Evolutionary conservation across 2,329 filamentous ascomycete species (phyloP), one percentile per base, ranked within the genome.

Genomic region (Aspergillus eucalypticola): DNA sequence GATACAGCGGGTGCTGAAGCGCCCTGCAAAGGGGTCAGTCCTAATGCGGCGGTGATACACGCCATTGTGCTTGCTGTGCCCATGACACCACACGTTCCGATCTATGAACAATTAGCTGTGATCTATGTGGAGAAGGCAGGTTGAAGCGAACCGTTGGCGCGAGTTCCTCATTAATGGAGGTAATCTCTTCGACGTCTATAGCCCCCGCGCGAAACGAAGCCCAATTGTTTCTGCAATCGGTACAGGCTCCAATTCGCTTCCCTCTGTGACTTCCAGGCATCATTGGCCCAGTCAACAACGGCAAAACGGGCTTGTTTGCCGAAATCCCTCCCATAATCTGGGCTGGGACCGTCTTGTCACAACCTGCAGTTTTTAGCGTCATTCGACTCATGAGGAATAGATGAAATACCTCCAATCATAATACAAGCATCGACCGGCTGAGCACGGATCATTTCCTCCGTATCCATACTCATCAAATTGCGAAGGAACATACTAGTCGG

Each of bases 381-480:
- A 29, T 1, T 4, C 27, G 27, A 0, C 27, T 0, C 27, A 10
- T 2, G 0, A 0, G 10, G 10, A 11, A 11, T 29, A 29, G 27
- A 0, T 11, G 27, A 29, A 29, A 62, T 57, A 85, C 86, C 88
- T 51, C 88, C 88, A 65, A 90, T 87, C 63, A 89, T 78, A 13
- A 90, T 82, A 8, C 85, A 85, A 0, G 86, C 85, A 74, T 91
- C 89, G 10, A 88, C 81, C 0, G 89, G 88, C 73, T 91, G 88
- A 0, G 88, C 88, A 46, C 79, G 79, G 55, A 91, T 86, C 89
- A 91, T 91, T 77, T 91, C 89, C 72, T 91, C 89, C 0, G 89
- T 91, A 68, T 91, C 89, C 87, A 91, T 90, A 64, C 86, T 88
- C 89, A 91, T 91, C 57, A 91, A 69, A 64, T 91, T 91, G 21